Base-by-base conservation (phyloP, 306 rosid genomes). In the Hippophae tibetana region DNA sequence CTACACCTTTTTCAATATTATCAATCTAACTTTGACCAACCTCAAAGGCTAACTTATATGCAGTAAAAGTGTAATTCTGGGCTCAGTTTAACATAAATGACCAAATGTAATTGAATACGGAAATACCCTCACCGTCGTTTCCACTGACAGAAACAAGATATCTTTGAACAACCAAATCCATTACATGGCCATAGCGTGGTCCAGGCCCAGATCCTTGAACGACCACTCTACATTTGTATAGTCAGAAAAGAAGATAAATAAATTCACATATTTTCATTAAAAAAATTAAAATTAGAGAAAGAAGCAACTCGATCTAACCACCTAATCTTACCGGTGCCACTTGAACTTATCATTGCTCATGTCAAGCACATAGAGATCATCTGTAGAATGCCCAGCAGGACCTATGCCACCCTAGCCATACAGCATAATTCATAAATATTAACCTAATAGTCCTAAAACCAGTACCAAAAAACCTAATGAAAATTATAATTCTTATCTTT, bases 141-240 rank as follows among this genome's bases (percentile, higher is more conserved):
- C 99, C 99, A 43, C 93, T 85, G 67, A 85, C 96, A 43, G 88
- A 78, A 57, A 92, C 99, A 62, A 92, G 90, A 74, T 88, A 92
- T 75, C 96, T 85, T 78, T 92, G 99, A 83, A 88, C 95, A 79
- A 92, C 96, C 84, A 92, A 84, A 74, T 92, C 99, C 95, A 92
- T 92, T 55, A 68, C 99, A 75, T 92, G 99, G 55, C 99, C 99
- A 9, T 92, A 92, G 65, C 90, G 99, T 79, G 96, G 99, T 14
- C 99, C 99, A 2, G 90, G 90, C 69, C 99, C 99, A 66, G 83
- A 88, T 70, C 99, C 99, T 84, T 88, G 99, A 62, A 92, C 99
- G 42, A 92, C 84, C 68, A 92, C 86, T 74, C 99, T 92, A 77
- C 76, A 52, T 48, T 61, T 65, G 23, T 18, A 18, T 68, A 72